These are phyloP conservation scores for Quercus phellos DNA, from an alignment of 331 rosid species.

Conservation along the genomic window DNA sequence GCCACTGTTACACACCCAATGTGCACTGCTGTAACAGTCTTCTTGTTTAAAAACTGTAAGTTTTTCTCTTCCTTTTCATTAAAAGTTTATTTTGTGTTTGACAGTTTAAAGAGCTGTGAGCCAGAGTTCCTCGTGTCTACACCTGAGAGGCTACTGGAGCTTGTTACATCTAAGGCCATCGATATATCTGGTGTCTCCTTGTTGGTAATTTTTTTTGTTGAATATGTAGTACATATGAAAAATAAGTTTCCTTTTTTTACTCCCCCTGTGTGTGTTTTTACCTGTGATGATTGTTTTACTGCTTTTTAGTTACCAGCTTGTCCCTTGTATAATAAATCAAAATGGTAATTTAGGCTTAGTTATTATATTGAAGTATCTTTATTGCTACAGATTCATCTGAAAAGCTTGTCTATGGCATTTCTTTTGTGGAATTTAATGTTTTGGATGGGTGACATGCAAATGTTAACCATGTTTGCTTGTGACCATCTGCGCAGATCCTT, in stretches of 20 bases:
- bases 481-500: neutral
- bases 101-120: slow-evolving; percentile 78
- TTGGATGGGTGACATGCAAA: neutral
- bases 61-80: slow-evolving; percentile 10
- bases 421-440: neutral
- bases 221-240: neutral
- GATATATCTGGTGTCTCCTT: slow-evolving; percentile 79
- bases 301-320: neutral
- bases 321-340: neutral
- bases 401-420: neutral
- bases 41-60: neutral
- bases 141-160: slow-evolving; percentile 92
- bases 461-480: neutral
- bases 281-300: neutral
- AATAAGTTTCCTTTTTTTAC: neutral
- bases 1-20: neutral
- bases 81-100: slow-evolving; percentile 17
- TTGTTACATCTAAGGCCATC: slow-evolving; percentile 66
- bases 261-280: neutral
- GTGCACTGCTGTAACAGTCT: neutral
- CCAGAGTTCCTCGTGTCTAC: slow-evolving; percentile 93
- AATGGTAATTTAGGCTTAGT: neutral
- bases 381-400: neutral
- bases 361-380: neutral
- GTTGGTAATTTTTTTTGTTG: slow-evolving; percentile 52